Base-by-base conservation (phyloP, 1,284 basidiomycete genomes). In the Cutaneotrichosporon cyanovorans region DNA sequence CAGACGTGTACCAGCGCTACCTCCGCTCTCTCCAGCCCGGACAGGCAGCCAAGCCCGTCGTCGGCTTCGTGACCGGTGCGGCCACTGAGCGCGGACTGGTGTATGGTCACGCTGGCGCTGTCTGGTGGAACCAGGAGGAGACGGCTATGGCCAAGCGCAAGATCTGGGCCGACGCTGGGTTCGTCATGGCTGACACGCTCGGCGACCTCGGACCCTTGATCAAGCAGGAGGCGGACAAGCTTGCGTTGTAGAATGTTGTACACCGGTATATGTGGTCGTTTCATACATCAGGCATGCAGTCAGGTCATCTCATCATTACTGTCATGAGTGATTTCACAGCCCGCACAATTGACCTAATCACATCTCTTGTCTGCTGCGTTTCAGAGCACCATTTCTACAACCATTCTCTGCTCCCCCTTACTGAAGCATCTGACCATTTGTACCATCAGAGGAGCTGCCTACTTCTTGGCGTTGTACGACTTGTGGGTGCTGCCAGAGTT, bases 31-130 rank as follows among this genome's bases (percentile, higher is more conserved):
- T 58, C 21, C 40, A 41, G 16, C 37, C 46, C 8, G 45, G 50
- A 8, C 37, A 33, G 23, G 23, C 19, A 21, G 86, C 88, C 53
- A 93, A 93, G 73, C 90, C 91, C 38, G 88, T 95, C 22, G 87
- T 96, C 46, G 86, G 85, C 41, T 96, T 96, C 73, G 93, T 97
- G 61, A 92, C 91, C 49, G 92, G 89, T 41, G 82, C 83, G 37
- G 93, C 92, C 40, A 91, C 91, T 31, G 89, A 91, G 46, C 90
- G 90, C 28, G 92, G 92, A 33, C 79, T 90, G 57, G 82, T 90
- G 58, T 96, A 95, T 88, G 91, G 92, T 35, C 89, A 93, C 65
- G 89, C 89, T 47, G 58, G 58, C 5, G 58, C 58, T 2, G 46
- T 57, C 10, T 59, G 58, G 58, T 59, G 55, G 55, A 42, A 45